A percentile compares a stretch with the other conserved stretches of the same genome.
These are phyloP conservation scores for Lagenidium giganteum DNA, from an alignment of 352 stramenopile genomes.

Conservation along the genomic window DNA sequence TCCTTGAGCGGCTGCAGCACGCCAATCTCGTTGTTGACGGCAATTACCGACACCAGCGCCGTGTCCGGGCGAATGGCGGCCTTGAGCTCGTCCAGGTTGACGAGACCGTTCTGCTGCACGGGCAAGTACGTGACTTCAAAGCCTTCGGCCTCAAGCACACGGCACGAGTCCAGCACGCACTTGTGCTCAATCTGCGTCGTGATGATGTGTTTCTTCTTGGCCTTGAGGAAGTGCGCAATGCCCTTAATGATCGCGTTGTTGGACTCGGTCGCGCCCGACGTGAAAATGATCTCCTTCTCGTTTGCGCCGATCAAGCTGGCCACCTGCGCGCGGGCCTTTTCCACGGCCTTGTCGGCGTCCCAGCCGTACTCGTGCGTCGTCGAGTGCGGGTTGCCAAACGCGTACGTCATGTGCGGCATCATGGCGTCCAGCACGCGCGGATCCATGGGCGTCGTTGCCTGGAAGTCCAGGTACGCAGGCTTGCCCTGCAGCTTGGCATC, in stretches of 20 bases:
- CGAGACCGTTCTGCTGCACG: slow-evolving; percentile 87
- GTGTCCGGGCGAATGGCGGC: slow-evolving; percentile 93
- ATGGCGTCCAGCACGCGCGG: slow-evolving; percentile 98
- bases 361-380: slow-evolving; percentile 98
- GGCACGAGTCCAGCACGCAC: slow-evolving; percentile 98
- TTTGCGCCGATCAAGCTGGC: slow-evolving; percentile 92
- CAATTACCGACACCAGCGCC: slow-evolving; percentile 97
- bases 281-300: slow-evolving; percentile 99
- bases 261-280: slow-evolving; percentile 97
- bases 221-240: slow-evolving; percentile 92
- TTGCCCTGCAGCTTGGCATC: slow-evolving; percentile 70
- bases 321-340: slow-evolving; percentile 85
- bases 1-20: slow-evolving; percentile 97
- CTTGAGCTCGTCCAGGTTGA: slow-evolving; percentile 95
- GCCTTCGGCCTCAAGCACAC: slow-evolving; percentile 94
- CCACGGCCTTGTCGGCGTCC: slow-evolving; percentile 95
- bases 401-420: slow-evolving; percentile 95
- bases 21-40: slow-evolving; percentile 99
- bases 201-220: slow-evolving; percentile 98
- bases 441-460: slow-evolving; percentile 98
- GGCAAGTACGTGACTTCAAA: slow-evolving; percentile 99
- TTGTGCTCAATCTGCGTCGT: slow-evolving; percentile 98
- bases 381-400: slow-evolving; percentile 99
- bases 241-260: slow-evolving; percentile 99
- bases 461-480: slow-evolving; percentile 93